Evolutionary conservation across 345 rosid species (phyloP).

Genomic region (Pistacia vera): DNA sequence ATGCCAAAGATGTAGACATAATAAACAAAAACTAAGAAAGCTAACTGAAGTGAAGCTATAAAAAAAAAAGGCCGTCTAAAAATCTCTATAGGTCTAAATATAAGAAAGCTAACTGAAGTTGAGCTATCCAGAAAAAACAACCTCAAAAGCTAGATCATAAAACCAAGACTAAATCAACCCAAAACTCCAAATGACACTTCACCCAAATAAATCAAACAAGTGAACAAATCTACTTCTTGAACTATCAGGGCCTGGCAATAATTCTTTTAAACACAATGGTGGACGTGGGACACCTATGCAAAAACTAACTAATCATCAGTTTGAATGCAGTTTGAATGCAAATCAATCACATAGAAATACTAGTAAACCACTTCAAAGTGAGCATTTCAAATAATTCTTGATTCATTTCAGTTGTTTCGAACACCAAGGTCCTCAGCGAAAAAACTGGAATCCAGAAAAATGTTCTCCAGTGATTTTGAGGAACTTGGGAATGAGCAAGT

Average conservation of each 20-base stretch:
- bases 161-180: no score
- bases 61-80: no score
- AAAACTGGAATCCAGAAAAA: neutral
- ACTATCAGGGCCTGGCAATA: neutral
- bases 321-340: conserved; percentile 3
- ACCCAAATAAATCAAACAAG: neutral
- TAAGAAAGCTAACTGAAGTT: no score
- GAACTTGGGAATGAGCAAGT: neutral
- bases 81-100: no score
- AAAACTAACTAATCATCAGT: neutral
- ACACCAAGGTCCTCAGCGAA: conserved; percentile 1
- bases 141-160: no score
- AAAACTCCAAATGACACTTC: neutral
- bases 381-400: neutral
- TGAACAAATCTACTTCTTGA: neutral
- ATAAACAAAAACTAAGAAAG: no score
- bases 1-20: neutral
- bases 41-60: no score
- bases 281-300: neutral
- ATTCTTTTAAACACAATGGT: neutral
- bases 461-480: neutral
- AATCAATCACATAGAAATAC: neutral
- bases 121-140: no score
- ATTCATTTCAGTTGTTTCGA: neutral
- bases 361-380: neutral